Base-by-base conservation (phyloP, 192 early-diverging fungal species). In the Kickxella alabastrina region DNA sequence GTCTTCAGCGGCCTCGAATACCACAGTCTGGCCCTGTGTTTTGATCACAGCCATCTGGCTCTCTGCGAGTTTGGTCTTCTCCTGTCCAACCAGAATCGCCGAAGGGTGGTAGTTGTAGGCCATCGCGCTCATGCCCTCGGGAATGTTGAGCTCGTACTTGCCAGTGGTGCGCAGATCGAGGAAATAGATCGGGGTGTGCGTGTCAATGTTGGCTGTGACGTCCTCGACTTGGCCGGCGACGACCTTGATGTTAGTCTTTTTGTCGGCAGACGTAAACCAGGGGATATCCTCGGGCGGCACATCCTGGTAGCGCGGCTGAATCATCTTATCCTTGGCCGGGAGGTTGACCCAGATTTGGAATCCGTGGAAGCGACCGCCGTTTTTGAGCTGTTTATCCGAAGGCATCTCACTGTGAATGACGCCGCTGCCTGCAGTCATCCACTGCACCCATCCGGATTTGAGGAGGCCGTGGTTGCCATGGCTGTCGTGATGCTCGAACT, bases 141-240 rank as follows among this genome's bases (percentile, higher is more conserved):
- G 83, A 64, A 49, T 86, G 54, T 39, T 28, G 12, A 79, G 52
- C 42, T 55, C 48, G 59, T 60, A 79, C 38, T 50, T 55, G 38
- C 68, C 77, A 21, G 79, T 80, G 68, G 93, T 76, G 40, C 79
- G 73, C 26, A 92, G 71, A 53, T 95, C 88, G 17, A 92, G 69
- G 57, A 87, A 88, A 73, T 82, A 83, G 43, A 90, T 87, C 6
- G 91, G 92, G 1, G 85, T 89, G 28, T 83, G 72, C 2, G 92
- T 92, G 36, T 82, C 64, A 14, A 92, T 87, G 18, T 74, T 73
- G 3, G 85, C 86, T 36, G 80, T 68, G 12, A 83, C 75, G 24
- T 81, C 90, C 52, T 84, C 84, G 12, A 82, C 80, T 44, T 85
- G 76, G n/a, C 93, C 93, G 3, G 92, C 90, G 60, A 93, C 92